phyloP scores from a whole-genome alignment of 345 rosid genomes.

The Salix exigua region DNA sequence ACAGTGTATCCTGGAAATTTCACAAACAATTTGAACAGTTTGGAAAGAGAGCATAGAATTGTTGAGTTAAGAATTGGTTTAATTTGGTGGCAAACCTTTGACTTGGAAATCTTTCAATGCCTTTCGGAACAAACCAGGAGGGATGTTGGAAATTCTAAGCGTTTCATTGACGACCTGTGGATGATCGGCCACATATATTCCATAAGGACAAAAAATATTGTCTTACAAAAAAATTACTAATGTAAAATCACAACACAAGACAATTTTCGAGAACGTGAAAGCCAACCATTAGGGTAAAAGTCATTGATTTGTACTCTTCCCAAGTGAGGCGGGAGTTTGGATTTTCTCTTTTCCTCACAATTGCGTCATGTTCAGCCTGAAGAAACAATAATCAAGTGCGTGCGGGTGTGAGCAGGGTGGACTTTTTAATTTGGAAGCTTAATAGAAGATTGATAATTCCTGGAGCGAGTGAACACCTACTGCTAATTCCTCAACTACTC shows the following conservation, averaged over 20 bases:
- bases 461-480: background rate
- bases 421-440: background rate
- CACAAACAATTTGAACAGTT: no score
- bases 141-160: background rate
- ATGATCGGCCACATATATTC: no score
- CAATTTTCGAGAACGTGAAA: background rate
- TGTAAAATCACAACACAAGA: no score
- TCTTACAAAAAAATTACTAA: no score
- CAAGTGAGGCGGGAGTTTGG: slow-evolving; percentile 14
- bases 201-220: no score
- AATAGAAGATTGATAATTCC: no score
- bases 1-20: no score
- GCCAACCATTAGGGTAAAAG: slow-evolving; percentile 19
- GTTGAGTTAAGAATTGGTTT: no score
- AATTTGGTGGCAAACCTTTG: no score
- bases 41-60: no score
- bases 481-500: slow-evolving; percentile 29
- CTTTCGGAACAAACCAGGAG: slow-evolving; percentile 23
- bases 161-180: no score
- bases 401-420: no score
- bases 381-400: background rate
- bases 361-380: slow-evolving; percentile 26
- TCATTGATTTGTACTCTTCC: slow-evolving; percentile 2
- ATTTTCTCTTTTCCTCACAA: slow-evolving; percentile 6
- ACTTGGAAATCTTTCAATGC: slow-evolving; percentile 27